phyloP scores from a whole-genome alignment of 106 monocot genomes.

The Allium fistulosum region DNA sequence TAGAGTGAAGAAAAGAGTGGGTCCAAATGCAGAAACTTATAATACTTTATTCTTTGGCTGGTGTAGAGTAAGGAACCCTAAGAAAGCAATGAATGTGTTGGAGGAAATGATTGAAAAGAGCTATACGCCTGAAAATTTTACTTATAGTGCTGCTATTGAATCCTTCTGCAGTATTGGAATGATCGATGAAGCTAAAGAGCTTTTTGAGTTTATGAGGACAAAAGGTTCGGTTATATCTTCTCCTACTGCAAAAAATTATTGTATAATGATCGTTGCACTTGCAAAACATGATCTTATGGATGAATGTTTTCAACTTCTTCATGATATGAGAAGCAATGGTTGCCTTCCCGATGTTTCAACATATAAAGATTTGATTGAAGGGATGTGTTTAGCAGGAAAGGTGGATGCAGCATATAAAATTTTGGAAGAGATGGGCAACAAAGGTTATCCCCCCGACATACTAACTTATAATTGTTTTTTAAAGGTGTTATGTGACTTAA shows the following conservation, averaged over 20 bases:
- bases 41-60: conserved; percentile 93
- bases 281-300: conserved; percentile 61
- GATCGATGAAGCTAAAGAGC: conserved; percentile 69
- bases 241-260: conserved; percentile 84
- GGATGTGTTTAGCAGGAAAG: conserved; percentile 73
- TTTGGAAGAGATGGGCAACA: conserved; percentile 78
- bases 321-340: conserved; percentile 70
- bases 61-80: conserved; percentile 76
- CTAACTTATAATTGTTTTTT: conserved; percentile 93
- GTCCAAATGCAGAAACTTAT: conserved; percentile 63
- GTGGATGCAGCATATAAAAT: conserved; percentile 66
- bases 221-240: conserved; percentile 79
- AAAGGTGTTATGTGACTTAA: conserved; percentile 72
- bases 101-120: conserved; percentile 79
- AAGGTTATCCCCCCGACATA: conserved; percentile 80
- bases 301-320: conserved; percentile 70
- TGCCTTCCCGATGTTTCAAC: conserved; percentile 96
- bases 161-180: conserved; percentile 73
- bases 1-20: conserved; percentile 61
- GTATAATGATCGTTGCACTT: conserved; percentile 75
- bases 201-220: conserved; percentile 94
- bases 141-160: conserved; percentile 81
- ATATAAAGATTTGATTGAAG: conserved; percentile 86
- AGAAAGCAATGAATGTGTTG: conserved; percentile 76
- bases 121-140: conserved; percentile 74